Evolutionary conservation across 2,329 filamentous ascomycete species (phyloP).

Genomic region (Colletotrichum lupini): DNA sequence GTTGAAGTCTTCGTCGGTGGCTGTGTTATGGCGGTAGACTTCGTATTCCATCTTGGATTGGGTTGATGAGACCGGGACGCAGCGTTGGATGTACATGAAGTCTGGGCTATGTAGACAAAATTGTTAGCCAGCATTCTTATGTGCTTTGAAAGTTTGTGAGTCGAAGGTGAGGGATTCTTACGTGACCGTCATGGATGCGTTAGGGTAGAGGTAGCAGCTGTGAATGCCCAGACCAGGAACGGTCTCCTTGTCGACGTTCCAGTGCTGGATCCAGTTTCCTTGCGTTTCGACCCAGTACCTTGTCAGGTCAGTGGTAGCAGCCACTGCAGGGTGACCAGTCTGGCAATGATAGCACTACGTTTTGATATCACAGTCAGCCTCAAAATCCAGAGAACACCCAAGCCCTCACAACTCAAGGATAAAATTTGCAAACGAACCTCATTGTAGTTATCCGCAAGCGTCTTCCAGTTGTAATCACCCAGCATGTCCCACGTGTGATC

Average conservation of each 20-base stretch:
- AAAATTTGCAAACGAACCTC: conserved; percentile 32
- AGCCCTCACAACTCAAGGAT: too few relatives aligned
- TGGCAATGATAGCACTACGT: conserved; percentile 56
- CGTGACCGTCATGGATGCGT: conserved; percentile 53
- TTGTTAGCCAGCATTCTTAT: too few relatives aligned
- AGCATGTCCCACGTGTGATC: conserved; percentile 45
- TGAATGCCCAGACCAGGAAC: conserved; percentile 41
- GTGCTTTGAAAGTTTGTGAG: too few relatives aligned
- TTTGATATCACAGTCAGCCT: neutral
- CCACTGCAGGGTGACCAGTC: conserved; percentile 58
- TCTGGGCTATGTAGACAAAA: conserved; percentile 45
- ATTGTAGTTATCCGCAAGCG: conserved; percentile 59
- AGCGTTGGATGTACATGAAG: conserved; percentile 63
- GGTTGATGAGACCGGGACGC: conserved; percentile 55
- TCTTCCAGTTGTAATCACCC: conserved; percentile 52
- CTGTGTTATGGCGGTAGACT: conserved; percentile 60
- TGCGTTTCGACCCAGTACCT: conserved; percentile 52
- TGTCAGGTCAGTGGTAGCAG: conserved; percentile 54
- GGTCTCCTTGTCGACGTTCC: conserved; percentile 49
- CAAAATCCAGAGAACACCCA: too few relatives aligned
- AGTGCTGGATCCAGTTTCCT: conserved; percentile 48
- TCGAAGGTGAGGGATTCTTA: conserved; percentile 39
- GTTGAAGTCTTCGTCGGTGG: conserved; percentile 57
- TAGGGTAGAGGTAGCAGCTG: conserved; percentile 53
- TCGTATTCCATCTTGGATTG: conserved; percentile 60